Evolutionary conservation across 495 filamentous ascomycete species (phyloP), one percentile per base, ranked within the genome.

Genomic region (Peziza echinospora): DNA sequence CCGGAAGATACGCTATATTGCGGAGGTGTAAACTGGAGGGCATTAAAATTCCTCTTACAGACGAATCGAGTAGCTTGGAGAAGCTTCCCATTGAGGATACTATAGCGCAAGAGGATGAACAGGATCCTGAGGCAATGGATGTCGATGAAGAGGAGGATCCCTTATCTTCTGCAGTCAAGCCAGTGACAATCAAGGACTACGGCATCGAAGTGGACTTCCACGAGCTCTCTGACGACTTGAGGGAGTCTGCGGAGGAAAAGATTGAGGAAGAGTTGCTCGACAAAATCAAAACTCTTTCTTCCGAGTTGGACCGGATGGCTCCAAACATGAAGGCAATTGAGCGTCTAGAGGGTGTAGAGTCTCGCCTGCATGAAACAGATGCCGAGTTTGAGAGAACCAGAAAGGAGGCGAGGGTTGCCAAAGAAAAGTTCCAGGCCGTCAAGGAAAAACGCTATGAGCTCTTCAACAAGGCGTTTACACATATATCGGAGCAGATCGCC

Each of bases 291-390:
- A 64, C 68, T 24, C 68, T 96, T 7, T 77, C 77, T 28, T 64
- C 65, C 44, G 83, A 92, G 54, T 73, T 99, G 25, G 84, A 92
- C 51, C 85, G 86, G 58, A 81, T 94, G 65, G 79, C 86, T 48
- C 87, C 87, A 22, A 96, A 99, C 60, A 85, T 93, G 71, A 81
- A 86, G 53, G 87, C 87, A 23, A 80, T 85, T 61, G 85, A 94
- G 51, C 80, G 86, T n/a, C 69, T 99, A 3, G 80, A 86, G 56
- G 78, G 70, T 5, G 84, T 92, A 16, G 77, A 87, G 59, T 72
- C 75, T 48, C 78, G 85, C 41, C 81, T 94, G 37, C 76, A 82
- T 48, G 69, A 75, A 42, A 91, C 84, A 2, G 84, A 93, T 50
- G 76, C 81, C 50, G 84, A 91, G 60, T 96, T 84, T 59, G 83